phyloP scores from a whole-genome alignment of 2,329 filamentous ascomycete genomes.

The Fusarium phyllophilum region DNA sequence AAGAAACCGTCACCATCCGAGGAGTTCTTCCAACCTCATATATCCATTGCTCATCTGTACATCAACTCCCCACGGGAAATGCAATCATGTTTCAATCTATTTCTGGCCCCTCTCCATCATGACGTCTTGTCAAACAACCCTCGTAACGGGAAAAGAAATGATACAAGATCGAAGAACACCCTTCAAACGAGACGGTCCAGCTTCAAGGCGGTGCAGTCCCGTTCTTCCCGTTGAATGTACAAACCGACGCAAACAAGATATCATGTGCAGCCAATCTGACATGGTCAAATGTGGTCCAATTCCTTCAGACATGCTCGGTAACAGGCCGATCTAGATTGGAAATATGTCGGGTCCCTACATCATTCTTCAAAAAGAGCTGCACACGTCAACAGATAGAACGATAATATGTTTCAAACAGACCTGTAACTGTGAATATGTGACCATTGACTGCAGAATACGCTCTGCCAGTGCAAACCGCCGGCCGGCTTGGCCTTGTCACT shows the following conservation, averaged over 20 bases:
- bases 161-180: slow-evolving; percentile 1
- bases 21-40: not conserved
- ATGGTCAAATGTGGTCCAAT: not conserved
- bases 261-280: slow-evolving; percentile 10
- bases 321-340: slow-evolving; percentile 20
- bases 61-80: slow-evolving; percentile 15
- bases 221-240: slow-evolving; percentile 20
- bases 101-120: slow-evolving; percentile 21
- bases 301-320: slow-evolving; percentile 4
- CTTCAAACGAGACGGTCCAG: slow-evolving; percentile 19
- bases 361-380: slow-evolving; percentile 3
- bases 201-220: slow-evolving; percentile 13
- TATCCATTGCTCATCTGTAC: not conserved
- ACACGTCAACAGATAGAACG: not conserved
- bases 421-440: not conserved
- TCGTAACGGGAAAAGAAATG: not conserved
- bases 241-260: slow-evolving; percentile 29
- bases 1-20: slow-evolving; percentile 7
- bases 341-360: slow-evolving; percentile 31
- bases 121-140: slow-evolving; percentile 23
- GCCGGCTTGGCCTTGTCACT: slow-evolving; percentile 11
- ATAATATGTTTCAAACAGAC: not conserved
- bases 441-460: not conserved
- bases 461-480: slow-evolving; percentile 20
- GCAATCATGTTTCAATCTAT: slow-evolving; percentile 28